phyloP scores from a whole-genome alignment of 129 eudicot species.

The Arctium minus region DNA sequence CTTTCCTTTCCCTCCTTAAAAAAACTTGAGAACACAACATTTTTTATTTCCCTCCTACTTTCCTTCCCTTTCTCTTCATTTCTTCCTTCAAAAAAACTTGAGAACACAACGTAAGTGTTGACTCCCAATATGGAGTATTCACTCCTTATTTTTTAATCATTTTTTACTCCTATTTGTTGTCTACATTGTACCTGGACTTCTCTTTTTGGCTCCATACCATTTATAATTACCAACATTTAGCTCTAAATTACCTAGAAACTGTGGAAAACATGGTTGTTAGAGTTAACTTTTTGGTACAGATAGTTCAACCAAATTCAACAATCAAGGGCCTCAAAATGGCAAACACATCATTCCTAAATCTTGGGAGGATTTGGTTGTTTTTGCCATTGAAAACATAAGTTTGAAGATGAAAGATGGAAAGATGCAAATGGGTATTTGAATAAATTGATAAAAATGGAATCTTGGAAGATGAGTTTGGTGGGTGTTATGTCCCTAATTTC shows the following conservation, averaged over 20 bases:
- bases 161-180: conserved; percentile 17
- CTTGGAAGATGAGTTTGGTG: neutral
- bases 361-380: neutral
- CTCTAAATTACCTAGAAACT: conserved; percentile 11
- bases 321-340: conserved; percentile 13
- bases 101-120: neutral
- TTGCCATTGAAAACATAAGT: neutral
- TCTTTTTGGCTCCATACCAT: conserved; percentile 19
- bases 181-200: conserved; percentile 31
- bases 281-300: neutral
- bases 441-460: conserved; percentile 19
- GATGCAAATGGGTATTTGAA: conserved; percentile 3
- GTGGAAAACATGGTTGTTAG: neutral
- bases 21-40: no score
- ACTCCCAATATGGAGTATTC: conserved; percentile 25
- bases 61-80: no score
- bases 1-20: no score
- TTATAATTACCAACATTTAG: conserved; percentile 14
- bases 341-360: neutral
- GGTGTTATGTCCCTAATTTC: no score
- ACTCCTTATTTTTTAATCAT: neutral
- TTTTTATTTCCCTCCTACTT: no score
- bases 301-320: conserved; percentile 4
- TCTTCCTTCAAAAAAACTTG: no score
- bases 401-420: neutral